A percentile compares a stretch with the other conserved stretches of the same genome.
Evolutionary conservation across 495 filamentous ascomycete species (phyloP).

Genomic region (Podospora didyma): DNA sequence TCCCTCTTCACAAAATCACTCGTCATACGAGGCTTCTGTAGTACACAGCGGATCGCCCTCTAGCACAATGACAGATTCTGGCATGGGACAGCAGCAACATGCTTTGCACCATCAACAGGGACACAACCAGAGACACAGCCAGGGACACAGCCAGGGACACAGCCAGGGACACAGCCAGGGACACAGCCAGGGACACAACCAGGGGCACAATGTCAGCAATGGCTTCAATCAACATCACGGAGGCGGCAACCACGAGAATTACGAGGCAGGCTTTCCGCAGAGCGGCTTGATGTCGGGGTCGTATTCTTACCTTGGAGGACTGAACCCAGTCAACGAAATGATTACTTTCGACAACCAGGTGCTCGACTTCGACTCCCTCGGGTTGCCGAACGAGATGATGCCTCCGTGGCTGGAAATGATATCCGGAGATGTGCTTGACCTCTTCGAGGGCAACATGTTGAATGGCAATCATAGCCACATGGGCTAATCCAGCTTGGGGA

Average conservation of each 20-base stretch:
- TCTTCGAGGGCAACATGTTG: conserved; percentile 20
- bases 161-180: too few relatives aligned
- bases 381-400: conserved; percentile 28
- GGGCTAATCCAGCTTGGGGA: background rate
- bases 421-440: conserved; percentile 18
- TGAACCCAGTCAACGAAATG: conserved; percentile 48
- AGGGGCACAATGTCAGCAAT: conserved; percentile 2
- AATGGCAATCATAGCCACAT: conserved; percentile 12
- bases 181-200: too few relatives aligned
- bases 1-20: conserved; percentile 27
- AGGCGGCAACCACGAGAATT: conserved; percentile 3
- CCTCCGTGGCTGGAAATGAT: conserved; percentile 31
- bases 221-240: background rate
- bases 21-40: conserved; percentile 28
- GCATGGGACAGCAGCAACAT: conserved; percentile 8
- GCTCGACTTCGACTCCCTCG: conserved; percentile 50
- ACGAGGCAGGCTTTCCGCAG: conserved; percentile 34
- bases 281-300: conserved; percentile 35
- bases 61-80: conserved; percentile 19
- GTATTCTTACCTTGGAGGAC: conserved; percentile 35
- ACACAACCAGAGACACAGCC: too few relatives aligned
- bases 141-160: too few relatives aligned
- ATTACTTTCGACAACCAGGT: conserved; percentile 70
- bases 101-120: too few relatives aligned
- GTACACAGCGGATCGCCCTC: conserved; percentile 31